These are phyloP conservation scores for Alternaria hordeiaustralica DNA, from an alignment of 2,329 filamentous ascomycete species.

Conservation along the genomic window DNA sequence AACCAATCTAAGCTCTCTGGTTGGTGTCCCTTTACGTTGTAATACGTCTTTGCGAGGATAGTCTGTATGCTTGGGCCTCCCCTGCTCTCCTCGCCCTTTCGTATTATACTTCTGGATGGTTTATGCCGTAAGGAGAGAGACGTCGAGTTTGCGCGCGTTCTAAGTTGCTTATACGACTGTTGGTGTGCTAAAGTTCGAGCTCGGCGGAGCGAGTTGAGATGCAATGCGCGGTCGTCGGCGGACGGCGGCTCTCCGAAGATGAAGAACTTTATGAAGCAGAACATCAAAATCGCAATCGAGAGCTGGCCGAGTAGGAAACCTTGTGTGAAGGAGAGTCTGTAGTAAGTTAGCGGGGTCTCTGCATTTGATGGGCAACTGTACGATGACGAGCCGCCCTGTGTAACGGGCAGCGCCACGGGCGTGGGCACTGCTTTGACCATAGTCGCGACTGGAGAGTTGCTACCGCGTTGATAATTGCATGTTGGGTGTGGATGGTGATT, in stretches of 20 bases:
- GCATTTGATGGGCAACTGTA: constrained; percentile 1
- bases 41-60: constrained; percentile 96
- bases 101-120: constrained; percentile 55
- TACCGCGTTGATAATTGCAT: constrained; percentile 10
- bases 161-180: constrained; percentile 34
- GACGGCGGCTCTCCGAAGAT: constrained; percentile 95
- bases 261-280: constrained; percentile 99
- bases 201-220: constrained; percentile 76
- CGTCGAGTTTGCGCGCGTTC: constrained; percentile 44
- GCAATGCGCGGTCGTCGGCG: constrained; percentile 77
- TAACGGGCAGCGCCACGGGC: constrained; percentile 20
- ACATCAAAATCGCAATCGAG: constrained; percentile 87
- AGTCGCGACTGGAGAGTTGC: constrained; percentile 6
- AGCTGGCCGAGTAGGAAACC: constrained; percentile 93
- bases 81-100: constrained; percentile 34
- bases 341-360: constrained; percentile 29
- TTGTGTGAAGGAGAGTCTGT: constrained; percentile 86
- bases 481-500: constrained; percentile 1
- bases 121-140: constrained; percentile 45
- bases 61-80: constrained; percentile 86
- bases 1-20: constrained; percentile 98
- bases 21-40: constrained; percentile 93
- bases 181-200: constrained; percentile 75
- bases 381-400: constrained; percentile 26
- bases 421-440: constrained; percentile 25